These are phyloP conservation scores for Solanum ahanhuiri DNA, from an alignment of 257 asterid species.

Conservation along the genomic window DNA sequence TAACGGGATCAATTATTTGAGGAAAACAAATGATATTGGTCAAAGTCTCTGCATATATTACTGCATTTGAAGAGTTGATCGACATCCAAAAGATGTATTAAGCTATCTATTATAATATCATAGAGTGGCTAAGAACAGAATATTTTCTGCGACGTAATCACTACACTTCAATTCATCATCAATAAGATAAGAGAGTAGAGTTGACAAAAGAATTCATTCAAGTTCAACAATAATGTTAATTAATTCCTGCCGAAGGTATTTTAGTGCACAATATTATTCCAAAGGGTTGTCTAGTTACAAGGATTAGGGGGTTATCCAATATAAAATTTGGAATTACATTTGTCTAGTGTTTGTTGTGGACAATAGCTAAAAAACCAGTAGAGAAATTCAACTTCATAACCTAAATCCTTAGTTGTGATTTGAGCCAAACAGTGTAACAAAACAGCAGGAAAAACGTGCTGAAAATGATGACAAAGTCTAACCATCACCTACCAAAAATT, in stretches of 20 bases:
- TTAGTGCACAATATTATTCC: background rate
- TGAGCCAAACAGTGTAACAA: background rate
- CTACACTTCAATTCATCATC: background rate
- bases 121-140: background rate
- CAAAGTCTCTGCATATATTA: background rate
- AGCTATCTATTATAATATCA: background rate
- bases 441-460: background rate
- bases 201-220: background rate
- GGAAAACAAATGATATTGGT: background rate
- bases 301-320: background rate
- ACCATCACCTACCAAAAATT: background rate
- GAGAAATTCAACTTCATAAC: background rate
- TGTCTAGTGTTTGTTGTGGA: background rate
- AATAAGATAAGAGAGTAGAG: background rate
- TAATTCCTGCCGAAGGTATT: background rate
- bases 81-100: background rate
- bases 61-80: background rate
- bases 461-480: background rate
- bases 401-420: background rate
- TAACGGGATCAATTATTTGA: background rate
- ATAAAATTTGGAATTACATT: background rate
- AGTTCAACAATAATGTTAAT: background rate
- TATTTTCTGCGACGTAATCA: background rate
- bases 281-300: background rate
- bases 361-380: background rate